A percentile compares a stretch with the other conserved stretches of the same genome.
Evolutionary conservation across 768 basidiomycete genomes (phyloP).

Genomic region (Tulasnella sp.): DNA sequence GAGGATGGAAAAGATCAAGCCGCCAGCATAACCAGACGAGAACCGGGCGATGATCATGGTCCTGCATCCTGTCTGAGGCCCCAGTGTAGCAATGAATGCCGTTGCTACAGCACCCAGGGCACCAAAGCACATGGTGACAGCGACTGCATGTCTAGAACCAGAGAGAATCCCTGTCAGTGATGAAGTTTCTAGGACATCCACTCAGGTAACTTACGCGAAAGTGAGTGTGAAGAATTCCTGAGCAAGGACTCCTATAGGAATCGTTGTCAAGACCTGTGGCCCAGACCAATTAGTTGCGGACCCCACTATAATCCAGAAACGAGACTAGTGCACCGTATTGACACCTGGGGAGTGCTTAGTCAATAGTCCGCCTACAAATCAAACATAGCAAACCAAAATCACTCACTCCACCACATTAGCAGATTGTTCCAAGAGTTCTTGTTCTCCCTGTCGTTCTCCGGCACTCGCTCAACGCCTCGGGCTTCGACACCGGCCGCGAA

Average conservation of each 20-base stretch:
- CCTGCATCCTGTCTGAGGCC: slow-evolving; percentile 41
- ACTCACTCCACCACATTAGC: slow-evolving; percentile 34
- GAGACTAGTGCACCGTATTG: too few species aligned
- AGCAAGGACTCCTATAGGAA: slow-evolving; percentile 41
- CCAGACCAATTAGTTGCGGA: slow-evolving; percentile 31
- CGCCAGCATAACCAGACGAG: slow-evolving; percentile 39
- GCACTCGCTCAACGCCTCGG: slow-evolving; percentile 43
- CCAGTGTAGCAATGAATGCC: slow-evolving; percentile 43
- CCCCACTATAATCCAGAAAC: too few species aligned
- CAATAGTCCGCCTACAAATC: too few species aligned
- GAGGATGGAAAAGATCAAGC: slow-evolving; percentile 39
- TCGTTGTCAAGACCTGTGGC: slow-evolving; percentile 37
- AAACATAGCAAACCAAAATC: background rate
- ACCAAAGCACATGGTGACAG: slow-evolving; percentile 37
- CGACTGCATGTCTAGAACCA: slow-evolving; percentile 32
- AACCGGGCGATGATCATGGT: slow-evolving; percentile 44
- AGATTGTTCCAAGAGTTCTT: slow-evolving; percentile 39
- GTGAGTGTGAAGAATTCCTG: slow-evolving; percentile 40
- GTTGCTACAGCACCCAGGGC: slow-evolving; percentile 34
- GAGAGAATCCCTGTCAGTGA: background rate
- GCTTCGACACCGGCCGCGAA: slow-evolving; percentile 43
- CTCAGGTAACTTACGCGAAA: slow-evolving; percentile 29
- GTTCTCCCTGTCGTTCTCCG: slow-evolving; percentile 36
- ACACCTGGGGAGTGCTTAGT: too few species aligned
- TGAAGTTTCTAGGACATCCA: background rate